Evolutionary conservation across 2,329 filamentous ascomycete genomes (phyloP).

Genomic region (Sphaceloma murrayae): DNA sequence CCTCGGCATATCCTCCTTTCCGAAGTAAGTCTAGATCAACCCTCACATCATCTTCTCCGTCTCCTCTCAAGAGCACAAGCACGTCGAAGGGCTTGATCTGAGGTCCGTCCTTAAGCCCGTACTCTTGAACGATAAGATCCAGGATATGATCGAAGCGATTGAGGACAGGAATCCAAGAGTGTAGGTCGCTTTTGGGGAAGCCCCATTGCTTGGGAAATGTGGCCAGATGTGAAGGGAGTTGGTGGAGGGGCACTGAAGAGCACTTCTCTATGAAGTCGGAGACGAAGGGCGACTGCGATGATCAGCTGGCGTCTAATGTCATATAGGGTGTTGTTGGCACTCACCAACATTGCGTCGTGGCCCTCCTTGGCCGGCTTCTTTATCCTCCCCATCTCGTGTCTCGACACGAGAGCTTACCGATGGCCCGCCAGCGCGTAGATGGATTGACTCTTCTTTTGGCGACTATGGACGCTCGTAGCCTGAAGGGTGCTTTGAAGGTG

Average conservation of each 20-base stretch:
- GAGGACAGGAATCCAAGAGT: slow-evolving; percentile 93
- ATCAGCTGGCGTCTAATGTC: slow-evolving; percentile 9
- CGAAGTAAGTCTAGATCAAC: slow-evolving; percentile 24
- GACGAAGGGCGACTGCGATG: slow-evolving; percentile 70
- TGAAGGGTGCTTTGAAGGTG: no score
- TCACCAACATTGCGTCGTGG: slow-evolving; percentile 45
- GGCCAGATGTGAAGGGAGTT: slow-evolving; percentile 65
- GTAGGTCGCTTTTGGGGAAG: slow-evolving; percentile 88
- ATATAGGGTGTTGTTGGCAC: slow-evolving; percentile 20
- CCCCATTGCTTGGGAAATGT: slow-evolving; percentile 86
- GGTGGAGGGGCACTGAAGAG: slow-evolving; percentile 58
- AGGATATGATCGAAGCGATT: slow-evolving; percentile 89
- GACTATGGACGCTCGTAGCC: no score
- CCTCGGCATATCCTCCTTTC: slow-evolving; percentile 50
- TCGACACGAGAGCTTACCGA: slow-evolving; percentile 17
- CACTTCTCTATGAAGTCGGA: slow-evolving; percentile 67
- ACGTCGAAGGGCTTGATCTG: slow-evolving; percentile 67
- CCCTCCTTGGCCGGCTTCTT: slow-evolving; percentile 46
- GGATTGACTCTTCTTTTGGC: neutral
- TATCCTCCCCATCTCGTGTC: slow-evolving; percentile 42
- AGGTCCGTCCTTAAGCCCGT: slow-evolving; percentile 69
- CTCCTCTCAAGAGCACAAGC: slow-evolving; percentile 52
- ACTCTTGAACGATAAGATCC: slow-evolving; percentile 69
- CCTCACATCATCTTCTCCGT: slow-evolving; percentile 40
- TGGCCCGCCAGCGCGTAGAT: slow-evolving; percentile 2